A percentile compares a stretch with the other conserved stretches of the same genome.
phyloP scores from a whole-genome alignment of 192 early-diverging fungal genomes.

The Rhizoclosmatium sp. region DNA sequence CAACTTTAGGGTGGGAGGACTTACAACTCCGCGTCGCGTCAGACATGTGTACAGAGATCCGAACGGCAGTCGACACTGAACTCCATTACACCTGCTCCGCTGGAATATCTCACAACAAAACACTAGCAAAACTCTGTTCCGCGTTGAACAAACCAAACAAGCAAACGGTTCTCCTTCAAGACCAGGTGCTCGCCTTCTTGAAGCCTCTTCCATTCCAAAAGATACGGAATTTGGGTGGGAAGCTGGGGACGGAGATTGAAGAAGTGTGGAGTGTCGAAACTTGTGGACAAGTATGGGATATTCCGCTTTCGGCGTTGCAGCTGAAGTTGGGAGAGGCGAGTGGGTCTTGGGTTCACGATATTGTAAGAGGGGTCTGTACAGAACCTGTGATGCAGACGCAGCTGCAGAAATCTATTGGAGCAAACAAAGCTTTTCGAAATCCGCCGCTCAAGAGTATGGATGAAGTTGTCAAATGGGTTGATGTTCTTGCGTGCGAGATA shows the following conservation, averaged over 20 bases:
- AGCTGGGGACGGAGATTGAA: constrained; percentile 76
- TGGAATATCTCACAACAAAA: constrained; percentile 86
- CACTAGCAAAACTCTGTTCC: constrained; percentile 85
- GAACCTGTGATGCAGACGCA: constrained; percentile 42
- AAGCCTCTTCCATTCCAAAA: constrained; percentile 70
- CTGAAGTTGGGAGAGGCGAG: constrained; percentile 57
- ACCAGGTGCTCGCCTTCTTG: constrained; percentile 68
- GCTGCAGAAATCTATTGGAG: constrained; percentile 39
- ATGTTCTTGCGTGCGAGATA: constrained; percentile 60
- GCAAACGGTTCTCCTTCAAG: constrained; percentile 75
- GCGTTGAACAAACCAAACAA: constrained; percentile 86
- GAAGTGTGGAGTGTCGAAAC: constrained; percentile 37
- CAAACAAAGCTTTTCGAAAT: constrained; percentile 37
- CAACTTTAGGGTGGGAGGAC: constrained; percentile 71
- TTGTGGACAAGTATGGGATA: constrained; percentile 65
- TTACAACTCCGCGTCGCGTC: constrained; percentile 81
- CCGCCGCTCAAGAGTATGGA: constrained; percentile 38
- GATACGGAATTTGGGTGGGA: constrained; percentile 87
- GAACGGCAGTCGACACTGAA: constrained; percentile 67
- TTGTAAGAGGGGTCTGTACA: constrained; percentile 66
- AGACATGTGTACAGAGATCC: constrained; percentile 69
- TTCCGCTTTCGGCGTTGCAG: constrained; percentile 58
- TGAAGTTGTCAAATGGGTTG: constrained; percentile 58
- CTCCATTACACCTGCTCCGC: constrained; percentile 76
- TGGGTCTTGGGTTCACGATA: constrained; percentile 65